These are phyloP conservation scores for Aspergillus bombycis DNA, from an alignment of 2,329 filamentous ascomycete species.

Conservation along the genomic window DNA sequence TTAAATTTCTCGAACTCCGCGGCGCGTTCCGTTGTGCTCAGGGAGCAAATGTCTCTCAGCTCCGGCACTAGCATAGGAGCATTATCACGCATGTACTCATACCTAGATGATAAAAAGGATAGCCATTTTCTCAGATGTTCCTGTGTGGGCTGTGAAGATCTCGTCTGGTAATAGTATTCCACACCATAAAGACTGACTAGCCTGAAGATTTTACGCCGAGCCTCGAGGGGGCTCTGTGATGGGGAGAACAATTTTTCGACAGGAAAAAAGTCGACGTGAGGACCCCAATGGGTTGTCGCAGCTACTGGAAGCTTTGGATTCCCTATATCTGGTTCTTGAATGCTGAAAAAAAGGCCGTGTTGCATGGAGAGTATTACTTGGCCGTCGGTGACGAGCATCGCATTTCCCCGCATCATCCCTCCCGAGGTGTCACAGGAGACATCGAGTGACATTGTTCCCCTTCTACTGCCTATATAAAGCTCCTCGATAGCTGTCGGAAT, in stretches of 20 bases:
- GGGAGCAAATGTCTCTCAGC: background rate
- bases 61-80: slow-evolving; percentile 2
- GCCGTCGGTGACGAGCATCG: background rate
- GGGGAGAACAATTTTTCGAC: background rate
- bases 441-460: slow-evolving; percentile 7
- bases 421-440: slow-evolving; percentile 11
- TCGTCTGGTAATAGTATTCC: slow-evolving; percentile 11
- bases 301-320: background rate
- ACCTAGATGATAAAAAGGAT: slow-evolving; percentile 8
- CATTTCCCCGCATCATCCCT: slow-evolving; percentile 12
- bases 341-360: slow-evolving; percentile 11
- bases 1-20: background rate
- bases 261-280: slow-evolving; percentile 15
- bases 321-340: slow-evolving; percentile 12
- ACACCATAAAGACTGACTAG: background rate
- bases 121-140: slow-evolving; percentile 15
- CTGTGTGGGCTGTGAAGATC: background rate
- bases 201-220: background rate
- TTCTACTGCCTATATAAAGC: slow-evolving; percentile 18
- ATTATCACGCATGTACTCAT: slow-evolving; percentile 1
- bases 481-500: slow-evolving; percentile 27
- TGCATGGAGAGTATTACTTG: slow-evolving; percentile 5
- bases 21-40: slow-evolving; percentile 2
- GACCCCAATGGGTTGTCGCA: slow-evolving; percentile 6
- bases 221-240: background rate